These are phyloP conservation scores for Calonectria fujianensis DNA, from an alignment of 2,329 filamentous ascomycete species.

Conservation along the genomic window DNA sequence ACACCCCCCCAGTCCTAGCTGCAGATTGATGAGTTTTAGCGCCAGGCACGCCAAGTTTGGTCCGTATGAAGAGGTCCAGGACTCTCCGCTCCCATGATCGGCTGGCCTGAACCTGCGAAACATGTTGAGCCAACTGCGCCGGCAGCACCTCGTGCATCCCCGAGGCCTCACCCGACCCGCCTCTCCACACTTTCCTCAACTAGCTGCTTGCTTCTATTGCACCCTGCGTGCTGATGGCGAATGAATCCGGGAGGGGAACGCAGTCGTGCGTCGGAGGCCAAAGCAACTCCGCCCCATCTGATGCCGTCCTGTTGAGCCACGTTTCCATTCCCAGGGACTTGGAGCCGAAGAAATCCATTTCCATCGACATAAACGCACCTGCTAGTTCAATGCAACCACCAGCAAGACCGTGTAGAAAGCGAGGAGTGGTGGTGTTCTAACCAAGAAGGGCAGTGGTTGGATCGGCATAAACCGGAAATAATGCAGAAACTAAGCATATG, in stretches of 20 bases:
- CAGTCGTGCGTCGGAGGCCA: constrained; percentile 25
- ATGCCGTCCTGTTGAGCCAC: constrained; percentile 38
- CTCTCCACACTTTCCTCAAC: constrained; percentile 43
- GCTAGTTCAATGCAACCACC: constrained; percentile 12
- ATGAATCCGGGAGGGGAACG: constrained; percentile 26
- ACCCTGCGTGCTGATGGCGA: constrained; percentile 33
- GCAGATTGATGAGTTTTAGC: constrained; percentile 46
- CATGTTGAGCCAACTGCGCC: constrained; percentile 48
- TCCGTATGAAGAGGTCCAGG: constrained; percentile 43
- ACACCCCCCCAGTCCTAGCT: constrained; percentile 44
- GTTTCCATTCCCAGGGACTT: constrained; percentile 42
- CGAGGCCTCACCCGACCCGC: constrained; percentile 48
- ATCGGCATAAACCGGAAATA: constrained; percentile 24
- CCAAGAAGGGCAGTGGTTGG: constrained; percentile 12
- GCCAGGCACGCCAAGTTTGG: constrained; percentile 48
- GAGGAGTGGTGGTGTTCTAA: constrained; percentile 3
- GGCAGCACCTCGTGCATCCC: constrained; percentile 53
- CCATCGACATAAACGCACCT: constrained; percentile 16
- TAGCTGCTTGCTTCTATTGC: constrained; percentile 31
- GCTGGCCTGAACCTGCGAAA: constrained; percentile 49
- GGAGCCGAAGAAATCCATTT: constrained; percentile 38
- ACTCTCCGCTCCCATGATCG: constrained; percentile 40
- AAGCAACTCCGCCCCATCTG: constrained; percentile 24
- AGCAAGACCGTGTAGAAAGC: constrained; percentile 6
- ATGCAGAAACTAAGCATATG: constrained; percentile 13